Evolutionary conservation across 2,329 filamentous ascomycete species (phyloP).

Genomic region (Fusarium sp.): DNA sequence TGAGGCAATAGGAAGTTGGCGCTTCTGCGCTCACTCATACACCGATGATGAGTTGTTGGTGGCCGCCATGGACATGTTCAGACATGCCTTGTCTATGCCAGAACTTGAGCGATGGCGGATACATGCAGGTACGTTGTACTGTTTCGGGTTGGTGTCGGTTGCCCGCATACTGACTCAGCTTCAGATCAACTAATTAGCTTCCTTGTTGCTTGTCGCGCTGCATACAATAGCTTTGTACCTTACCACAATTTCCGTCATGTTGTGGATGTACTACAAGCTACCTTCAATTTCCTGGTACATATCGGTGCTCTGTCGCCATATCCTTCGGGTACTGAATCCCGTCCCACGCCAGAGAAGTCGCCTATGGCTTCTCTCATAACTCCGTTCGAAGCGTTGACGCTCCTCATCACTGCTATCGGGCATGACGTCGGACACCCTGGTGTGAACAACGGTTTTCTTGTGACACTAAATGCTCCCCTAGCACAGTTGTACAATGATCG

Average conservation of each 20-base stretch:
- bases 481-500: slow-evolving; percentile 97
- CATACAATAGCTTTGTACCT: slow-evolving; percentile 96
- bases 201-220: slow-evolving; percentile 84
- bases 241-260: slow-evolving; percentile 99
- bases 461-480: slow-evolving; percentile 89
- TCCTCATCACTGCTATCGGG: slow-evolving; percentile 94
- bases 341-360: slow-evolving; percentile 56
- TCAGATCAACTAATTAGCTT: slow-evolving; percentile 84
- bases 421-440: slow-evolving; percentile 98
- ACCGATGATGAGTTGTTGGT: slow-evolving; percentile 90
- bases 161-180: slow-evolving; percentile 51
- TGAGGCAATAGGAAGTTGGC: slow-evolving; percentile 78
- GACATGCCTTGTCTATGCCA: slow-evolving; percentile 84
- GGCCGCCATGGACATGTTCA: slow-evolving; percentile 86
- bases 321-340: slow-evolving; percentile 50
- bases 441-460: slow-evolving; percentile 96
- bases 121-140: slow-evolving; percentile 69
- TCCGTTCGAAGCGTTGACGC: slow-evolving; percentile 87
- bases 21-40: slow-evolving; percentile 89
- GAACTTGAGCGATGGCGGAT: slow-evolving; percentile 85
- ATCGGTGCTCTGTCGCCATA: slow-evolving; percentile 80
- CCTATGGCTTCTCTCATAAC: slow-evolving; percentile 79
- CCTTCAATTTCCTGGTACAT: slow-evolving; percentile 87
- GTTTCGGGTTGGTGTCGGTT: slow-evolving; percentile 6
- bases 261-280: slow-evolving; percentile 92